Evolutionary conservation across 139 green algal species (phyloP).

Genomic region (Mychonastes homosphaera): DNA sequence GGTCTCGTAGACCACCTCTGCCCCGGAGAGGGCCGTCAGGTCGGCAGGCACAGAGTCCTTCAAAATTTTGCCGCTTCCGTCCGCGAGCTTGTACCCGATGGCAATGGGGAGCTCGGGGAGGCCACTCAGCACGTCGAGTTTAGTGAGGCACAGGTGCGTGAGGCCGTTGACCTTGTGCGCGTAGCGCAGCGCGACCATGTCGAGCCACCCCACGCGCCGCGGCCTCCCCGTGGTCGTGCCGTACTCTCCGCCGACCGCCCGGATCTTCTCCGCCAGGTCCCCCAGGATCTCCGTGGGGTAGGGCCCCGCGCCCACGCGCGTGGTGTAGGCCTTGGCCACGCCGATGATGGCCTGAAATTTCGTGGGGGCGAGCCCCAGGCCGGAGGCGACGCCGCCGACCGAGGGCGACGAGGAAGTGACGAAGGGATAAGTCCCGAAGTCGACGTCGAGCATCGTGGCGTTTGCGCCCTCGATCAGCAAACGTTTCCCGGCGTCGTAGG

Average conservation of each 20-base stretch:
- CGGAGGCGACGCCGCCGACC: slow-evolving; percentile 86
- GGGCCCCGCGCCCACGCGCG: slow-evolving; percentile 86
- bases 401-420: slow-evolving; percentile 96
- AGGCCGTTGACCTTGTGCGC: slow-evolving; percentile 88
- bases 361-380: slow-evolving; percentile 84
- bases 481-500: slow-evolving; percentile 50
- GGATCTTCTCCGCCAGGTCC: slow-evolving; percentile 72
- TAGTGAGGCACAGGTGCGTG: slow-evolving; percentile 96
- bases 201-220: slow-evolving; percentile 92
- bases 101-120: slow-evolving; percentile 84
- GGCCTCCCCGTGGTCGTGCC: slow-evolving; percentile 95
- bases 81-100: too few relatives aligned
- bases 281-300: slow-evolving; percentile 96
- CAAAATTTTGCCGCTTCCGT: background rate
- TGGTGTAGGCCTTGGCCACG: slow-evolving; percentile 99
- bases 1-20: slow-evolving; percentile 84
- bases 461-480: slow-evolving; percentile 98
- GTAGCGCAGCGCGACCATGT: slow-evolving; percentile 90
- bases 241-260: slow-evolving; percentile 77
- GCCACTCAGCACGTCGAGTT: slow-evolving; percentile 89
- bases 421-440: slow-evolving; percentile 99
- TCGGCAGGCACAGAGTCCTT: slow-evolving; percentile 53
- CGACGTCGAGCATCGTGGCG: slow-evolving; percentile 97
- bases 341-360: slow-evolving; percentile 83
- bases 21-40: slow-evolving; percentile 52